phyloP scores from a whole-genome alignment of 768 basidiomycete species.

The Boletus bicolor region DNA sequence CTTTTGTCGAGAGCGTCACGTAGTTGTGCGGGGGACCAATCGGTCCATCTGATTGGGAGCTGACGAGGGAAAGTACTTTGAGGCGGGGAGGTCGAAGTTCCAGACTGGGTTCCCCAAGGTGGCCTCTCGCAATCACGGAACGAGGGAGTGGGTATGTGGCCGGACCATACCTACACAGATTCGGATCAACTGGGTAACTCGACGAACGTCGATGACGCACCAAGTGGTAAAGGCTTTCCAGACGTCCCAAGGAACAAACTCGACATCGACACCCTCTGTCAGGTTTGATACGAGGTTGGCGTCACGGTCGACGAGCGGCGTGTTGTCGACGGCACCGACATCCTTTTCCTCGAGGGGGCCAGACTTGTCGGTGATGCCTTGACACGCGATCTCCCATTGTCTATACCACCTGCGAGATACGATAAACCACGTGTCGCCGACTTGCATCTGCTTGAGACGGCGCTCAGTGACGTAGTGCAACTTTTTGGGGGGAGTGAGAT shows the following conservation, averaged over 20 bases:
- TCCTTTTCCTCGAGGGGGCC: slow-evolving; percentile 58
- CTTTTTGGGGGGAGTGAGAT: slow-evolving; percentile 44
- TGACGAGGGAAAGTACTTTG: slow-evolving; percentile 48
- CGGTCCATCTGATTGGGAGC: slow-evolving; percentile 25
- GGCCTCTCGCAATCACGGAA: slow-evolving; percentile 61
- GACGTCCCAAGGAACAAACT: slow-evolving; percentile 67
- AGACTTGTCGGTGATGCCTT: slow-evolving; percentile 66
- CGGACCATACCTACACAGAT: slow-evolving; percentile 67
- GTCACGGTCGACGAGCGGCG: slow-evolving; percentile 53
- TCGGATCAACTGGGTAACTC: background rate
- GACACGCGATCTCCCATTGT: slow-evolving; percentile 71
- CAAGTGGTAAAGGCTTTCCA: slow-evolving; percentile 70
- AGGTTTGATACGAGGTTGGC: slow-evolving; percentile 44
- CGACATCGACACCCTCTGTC: slow-evolving; percentile 64
- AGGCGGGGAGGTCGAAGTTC: slow-evolving; percentile 73
- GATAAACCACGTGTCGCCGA: slow-evolving; percentile 78
- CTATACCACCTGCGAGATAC: slow-evolving; percentile 70
- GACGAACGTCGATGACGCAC: slow-evolving; percentile 29
- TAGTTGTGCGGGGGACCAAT: slow-evolving; percentile 32
- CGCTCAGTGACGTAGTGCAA: slow-evolving; percentile 47
- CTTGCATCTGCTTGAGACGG: slow-evolving; percentile 47
- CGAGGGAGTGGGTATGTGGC: slow-evolving; percentile 57
- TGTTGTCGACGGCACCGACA: slow-evolving; percentile 76
- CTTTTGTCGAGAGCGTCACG: slow-evolving; percentile 50
- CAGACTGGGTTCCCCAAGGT: slow-evolving; percentile 47